Evolutionary conservation across 495 filamentous ascomycete species (phyloP), one percentile per base, ranked within the genome.

Genomic region (Aspergillus olivimuriae): DNA sequence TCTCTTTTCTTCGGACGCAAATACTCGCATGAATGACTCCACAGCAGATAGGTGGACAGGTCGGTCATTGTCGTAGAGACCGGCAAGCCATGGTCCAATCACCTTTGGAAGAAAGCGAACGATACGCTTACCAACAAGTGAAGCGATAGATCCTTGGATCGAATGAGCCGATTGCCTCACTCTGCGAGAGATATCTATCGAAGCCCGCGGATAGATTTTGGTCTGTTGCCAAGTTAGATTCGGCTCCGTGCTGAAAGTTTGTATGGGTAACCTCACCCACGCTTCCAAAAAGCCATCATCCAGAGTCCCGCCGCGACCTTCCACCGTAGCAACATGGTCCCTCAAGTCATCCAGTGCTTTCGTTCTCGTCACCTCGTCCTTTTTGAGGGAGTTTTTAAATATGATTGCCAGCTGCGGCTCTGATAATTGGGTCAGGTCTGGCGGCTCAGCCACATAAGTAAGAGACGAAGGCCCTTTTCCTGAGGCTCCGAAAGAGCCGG

Each of bases 351-450:
- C 91, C 38, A 99, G 60, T 0, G 89, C 92, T 59, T 94, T 95
- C n/a, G 83, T 74, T 53, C 94, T 91, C 20, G 94, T 99, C 11
- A 79, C 91, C 44, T 83, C 83, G 68, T 95, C 90, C 62, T 89
- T 94, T 68, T 97, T 99, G 35, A 80, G 75, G 12, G 95, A 72
- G 52, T 90, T 94, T 60, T 96, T 94, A 71, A 95, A 90, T 16
- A 83, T 76, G 7, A 99, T 89, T 11, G 87, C 78, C 36, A 92
- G 69, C 54, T 89, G 85, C 21, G 87, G 71, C 38, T 95, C 82
- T 10, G 77, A 85, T 44, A 98, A 81, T 20, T 57, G 65, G 22
- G 81, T 83, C 37, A 95, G 75, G 61, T 96, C 82, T 41, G 86
- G 91, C 1, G 87, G 86, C 55, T 91, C 89, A 34, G 81, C 69